Percentiles rank a stretch among this genome's conserved stretches.
Conservation (phyloP, 2,329 filamentous ascomycete species). For the Dactylonectria macrodidyma region DNA sequence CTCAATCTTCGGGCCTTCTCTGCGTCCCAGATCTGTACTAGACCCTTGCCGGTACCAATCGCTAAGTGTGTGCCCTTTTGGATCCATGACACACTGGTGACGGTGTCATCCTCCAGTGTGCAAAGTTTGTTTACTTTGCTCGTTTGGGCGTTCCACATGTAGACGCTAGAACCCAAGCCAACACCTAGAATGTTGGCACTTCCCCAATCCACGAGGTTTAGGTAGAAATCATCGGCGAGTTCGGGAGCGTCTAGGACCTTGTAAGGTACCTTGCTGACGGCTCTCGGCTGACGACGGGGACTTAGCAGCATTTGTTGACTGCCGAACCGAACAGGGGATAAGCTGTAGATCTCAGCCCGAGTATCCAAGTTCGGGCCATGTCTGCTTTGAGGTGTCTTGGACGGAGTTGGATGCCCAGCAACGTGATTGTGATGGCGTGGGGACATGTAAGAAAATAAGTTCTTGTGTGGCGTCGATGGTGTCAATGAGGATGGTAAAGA, state of each 20-base stretch:
- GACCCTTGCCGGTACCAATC: slow-evolving; percentile 93
- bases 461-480: slow-evolving; percentile 96
- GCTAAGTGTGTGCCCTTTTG: slow-evolving; percentile 96
- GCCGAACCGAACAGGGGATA: slow-evolving; percentile 93
- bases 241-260: slow-evolving; percentile 98
- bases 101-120: slow-evolving; percentile 91
- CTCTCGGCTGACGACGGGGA: slow-evolving; percentile 88
- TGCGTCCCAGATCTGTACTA: slow-evolving; percentile 98
- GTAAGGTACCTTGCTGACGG: slow-evolving; percentile 96
- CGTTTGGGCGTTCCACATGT: slow-evolving; percentile 97
- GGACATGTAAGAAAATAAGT: slow-evolving; percentile 93
- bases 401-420: slow-evolving; percentile 88
- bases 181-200: slow-evolving; percentile 95
- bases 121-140: slow-evolving; percentile 95
- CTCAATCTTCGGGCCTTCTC: slow-evolving; percentile 86
- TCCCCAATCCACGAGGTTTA: slow-evolving; percentile 98
- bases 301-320: slow-evolving; percentile 95
- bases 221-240: slow-evolving; percentile 95
- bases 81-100: slow-evolving; percentile 98
- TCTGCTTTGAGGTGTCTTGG: slow-evolving; percentile 89
- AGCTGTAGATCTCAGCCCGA: slow-evolving; percentile 92
- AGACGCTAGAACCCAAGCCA: slow-evolving; percentile 92
- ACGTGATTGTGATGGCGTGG: slow-evolving; percentile 78
- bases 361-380: slow-evolving; percentile 92
- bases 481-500: slow-evolving; percentile 83